Evolutionary conservation across 2,329 filamentous ascomycete genomes (phyloP), one percentile per base, ranked within the genome.

Genomic region (Alternaria sp.): DNA sequence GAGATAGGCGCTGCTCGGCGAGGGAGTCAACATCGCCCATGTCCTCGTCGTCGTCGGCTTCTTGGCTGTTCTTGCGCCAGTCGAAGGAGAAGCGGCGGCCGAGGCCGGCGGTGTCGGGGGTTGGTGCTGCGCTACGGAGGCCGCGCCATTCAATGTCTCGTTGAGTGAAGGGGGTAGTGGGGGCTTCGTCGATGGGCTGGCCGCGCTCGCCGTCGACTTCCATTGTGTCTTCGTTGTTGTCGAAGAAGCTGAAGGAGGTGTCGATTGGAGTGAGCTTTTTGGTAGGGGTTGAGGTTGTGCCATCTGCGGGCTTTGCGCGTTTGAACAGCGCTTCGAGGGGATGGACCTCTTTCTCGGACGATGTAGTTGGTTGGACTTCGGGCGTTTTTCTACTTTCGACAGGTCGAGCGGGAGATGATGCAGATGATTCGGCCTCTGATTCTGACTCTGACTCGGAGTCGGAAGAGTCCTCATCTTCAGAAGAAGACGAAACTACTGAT

Each of bases 241-340:
- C 80, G 76, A 97, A 97, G 82, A 97, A 97, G 76, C 86, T 93
- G 79, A 97, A 97, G 70, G 83, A 90, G 58, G 77, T 87, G 63
- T 82, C 86, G 70, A 82, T 83, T 55, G 71, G 82, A 25, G 67
- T 80, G 54, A 72, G 82, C 68, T 64, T 72, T 65, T 75, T 81
- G 6, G 76, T 77, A 59, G 74, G 84, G 67, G 66, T 77, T 36
- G 59, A 79, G 55, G 68, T 72, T 28, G 67, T 19, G 17, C 63
- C 66, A 3, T 71, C 62, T 73, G 71, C 55, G 77, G 79, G 70
- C 55, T 88, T 85, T 0, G 87, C 81, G 5, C 88, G 88, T 81
- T 97, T 98, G 85, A 96, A 99, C 3, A 98, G 86, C 0, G 93
- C 93, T 82, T 98, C 94, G 2, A 98, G 86, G 0, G 96, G 95